Percentiles rank a stretch among this genome's conserved stretches.
phyloP scores from a whole-genome alignment of 768 basidiomycete species.

The Tephrocybe sp. region DNA sequence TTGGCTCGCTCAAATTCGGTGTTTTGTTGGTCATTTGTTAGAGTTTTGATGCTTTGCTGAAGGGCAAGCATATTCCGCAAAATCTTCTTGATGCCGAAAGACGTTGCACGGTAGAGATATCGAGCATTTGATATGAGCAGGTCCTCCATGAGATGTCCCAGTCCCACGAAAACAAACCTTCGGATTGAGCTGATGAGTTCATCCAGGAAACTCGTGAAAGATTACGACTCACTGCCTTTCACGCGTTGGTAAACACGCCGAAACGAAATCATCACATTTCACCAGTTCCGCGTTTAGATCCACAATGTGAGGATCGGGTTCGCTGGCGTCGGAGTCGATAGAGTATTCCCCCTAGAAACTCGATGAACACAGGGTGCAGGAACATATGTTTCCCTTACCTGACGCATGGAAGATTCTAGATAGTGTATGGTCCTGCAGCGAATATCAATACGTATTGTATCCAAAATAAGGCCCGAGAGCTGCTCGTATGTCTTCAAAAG shows the following conservation, averaged over 20 bases:
- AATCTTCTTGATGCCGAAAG: slow-evolving; percentile 82
- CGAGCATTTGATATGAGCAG: slow-evolving; percentile 74
- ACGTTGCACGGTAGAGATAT: slow-evolving; percentile 64
- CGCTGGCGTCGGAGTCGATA: slow-evolving; percentile 78
- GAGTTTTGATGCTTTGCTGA: slow-evolving; percentile 85
- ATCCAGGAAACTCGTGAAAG: not conserved
- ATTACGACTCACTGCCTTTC: slow-evolving; percentile 60
- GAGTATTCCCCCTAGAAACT: slow-evolving; percentile 73
- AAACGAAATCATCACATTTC: slow-evolving; percentile 68
- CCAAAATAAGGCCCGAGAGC: slow-evolving; percentile 80
- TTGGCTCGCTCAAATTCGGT: slow-evolving; percentile 76
- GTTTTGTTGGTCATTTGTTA: slow-evolving; percentile 56
- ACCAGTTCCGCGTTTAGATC: slow-evolving; percentile 83
- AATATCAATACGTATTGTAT: slow-evolving; percentile 84
- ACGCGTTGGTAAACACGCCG: slow-evolving; percentile 54
- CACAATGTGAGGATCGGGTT: slow-evolving; percentile 86
- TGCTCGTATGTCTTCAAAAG: slow-evolving; percentile 89
- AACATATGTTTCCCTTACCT: slow-evolving; percentile 42
- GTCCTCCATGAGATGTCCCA: slow-evolving; percentile 83
- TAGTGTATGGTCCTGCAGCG: slow-evolving; percentile 83
- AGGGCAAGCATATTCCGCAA: slow-evolving; percentile 85
- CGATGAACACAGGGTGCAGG: slow-evolving; percentile 12
- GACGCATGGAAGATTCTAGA: slow-evolving; percentile 73
- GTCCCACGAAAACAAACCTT: slow-evolving; percentile 86
- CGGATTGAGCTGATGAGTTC: slow-evolving; percentile 5